These are phyloP conservation scores for Opeltia flavorubescens DNA, from an alignment of 495 filamentous ascomycete species.

Conservation along the genomic window DNA sequence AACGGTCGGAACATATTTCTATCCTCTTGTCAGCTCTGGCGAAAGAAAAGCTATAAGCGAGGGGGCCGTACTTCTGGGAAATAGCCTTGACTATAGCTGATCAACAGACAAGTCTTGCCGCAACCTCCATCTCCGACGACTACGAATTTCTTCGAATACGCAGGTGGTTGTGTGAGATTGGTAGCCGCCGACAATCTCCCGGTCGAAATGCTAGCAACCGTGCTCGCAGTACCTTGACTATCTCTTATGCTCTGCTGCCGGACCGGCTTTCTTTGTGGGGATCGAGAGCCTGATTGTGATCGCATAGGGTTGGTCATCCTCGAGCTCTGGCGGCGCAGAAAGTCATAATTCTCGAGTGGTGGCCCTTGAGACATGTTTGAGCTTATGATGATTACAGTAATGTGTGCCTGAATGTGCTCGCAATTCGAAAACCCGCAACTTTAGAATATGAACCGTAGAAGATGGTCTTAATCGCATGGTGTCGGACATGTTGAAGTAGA, in stretches of 20 bases:
- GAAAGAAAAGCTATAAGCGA: not conserved
- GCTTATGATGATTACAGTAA: not conserved
- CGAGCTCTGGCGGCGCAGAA: conserved; percentile 34
- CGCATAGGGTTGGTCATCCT: conserved; percentile 19
- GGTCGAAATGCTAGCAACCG: conserved; percentile 52
- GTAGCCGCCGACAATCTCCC: conserved; percentile 63
- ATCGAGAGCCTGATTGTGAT: conserved; percentile 30
- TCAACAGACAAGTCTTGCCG: conserved; percentile 95
- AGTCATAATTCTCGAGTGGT: conserved; percentile 37
- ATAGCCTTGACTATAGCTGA: conserved; percentile 94
- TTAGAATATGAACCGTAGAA: no score
- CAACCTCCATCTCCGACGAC: conserved; percentile 97
- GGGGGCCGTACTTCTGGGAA: conserved; percentile 74
- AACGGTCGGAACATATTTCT: conserved; percentile 99
- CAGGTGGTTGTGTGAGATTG: conserved; percentile 72
- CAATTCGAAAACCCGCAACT: not conserved
- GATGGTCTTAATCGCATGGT: no score
- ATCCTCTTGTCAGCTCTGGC: conserved; percentile 7
- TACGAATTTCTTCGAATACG: conserved; percentile 97
- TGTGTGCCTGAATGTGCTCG: not conserved
- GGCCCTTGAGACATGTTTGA: conserved; percentile 32
- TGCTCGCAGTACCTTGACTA: conserved; percentile 75
- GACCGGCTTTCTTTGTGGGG: conserved; percentile 35
- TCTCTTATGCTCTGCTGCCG: conserved; percentile 47
- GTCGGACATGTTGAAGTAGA: no score